Percentiles rank a stretch among this genome's conserved stretches.
These are phyloP conservation scores for Periconia macrospinosa DNA, from an alignment of 2,329 filamentous ascomycete genomes.

Conservation along the genomic window DNA sequence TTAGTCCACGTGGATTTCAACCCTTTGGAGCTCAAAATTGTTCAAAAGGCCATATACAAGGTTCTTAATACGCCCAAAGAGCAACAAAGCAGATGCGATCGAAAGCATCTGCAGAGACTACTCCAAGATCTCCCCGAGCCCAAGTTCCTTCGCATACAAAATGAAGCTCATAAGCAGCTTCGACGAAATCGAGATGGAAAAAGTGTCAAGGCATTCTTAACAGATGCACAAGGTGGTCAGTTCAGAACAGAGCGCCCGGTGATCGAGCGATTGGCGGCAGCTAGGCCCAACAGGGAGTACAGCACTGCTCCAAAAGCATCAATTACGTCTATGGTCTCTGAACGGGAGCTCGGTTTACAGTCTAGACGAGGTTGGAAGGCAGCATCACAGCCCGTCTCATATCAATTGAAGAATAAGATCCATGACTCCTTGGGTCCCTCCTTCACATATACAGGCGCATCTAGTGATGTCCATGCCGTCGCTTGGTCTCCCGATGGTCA, in stretches of 20 bases:
- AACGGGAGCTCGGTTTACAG: conserved; percentile 36
- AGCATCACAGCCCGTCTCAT: conserved; percentile 22
- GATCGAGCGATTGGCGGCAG: conserved; percentile 30
- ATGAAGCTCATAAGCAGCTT: conserved; percentile 16
- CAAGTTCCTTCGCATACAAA: conserved; percentile 19
- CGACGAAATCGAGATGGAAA: conserved; percentile 14
- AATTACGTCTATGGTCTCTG: conserved; percentile 25
- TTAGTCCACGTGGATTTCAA: conserved; percentile 40
- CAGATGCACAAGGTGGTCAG: conserved; percentile 28
- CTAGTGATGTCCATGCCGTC: conserved; percentile 59
- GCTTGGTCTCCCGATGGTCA: conserved; percentile 60
- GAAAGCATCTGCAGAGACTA: conserved; percentile 24
- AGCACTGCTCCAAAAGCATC: conserved; percentile 19
- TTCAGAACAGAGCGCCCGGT: conserved; percentile 19
- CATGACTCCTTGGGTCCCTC: conserved; percentile 47
- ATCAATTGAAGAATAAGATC: conserved; percentile 30
- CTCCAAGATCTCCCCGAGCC: conserved; percentile 25
- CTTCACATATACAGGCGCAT: conserved; percentile 59
- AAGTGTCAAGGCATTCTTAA: conserved; percentile 35
- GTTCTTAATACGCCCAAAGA: conserved; percentile 3
- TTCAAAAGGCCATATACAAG: conserved; percentile 18
- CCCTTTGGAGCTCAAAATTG: conserved; percentile 23
- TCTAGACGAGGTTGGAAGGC: conserved; percentile 29
- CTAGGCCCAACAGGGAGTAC: conserved; percentile 14
- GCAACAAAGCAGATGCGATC: conserved; percentile 14